phyloP scores from a whole-genome alignment of 176 grass and related monocot species.

The Oryza longistaminata region DNA sequence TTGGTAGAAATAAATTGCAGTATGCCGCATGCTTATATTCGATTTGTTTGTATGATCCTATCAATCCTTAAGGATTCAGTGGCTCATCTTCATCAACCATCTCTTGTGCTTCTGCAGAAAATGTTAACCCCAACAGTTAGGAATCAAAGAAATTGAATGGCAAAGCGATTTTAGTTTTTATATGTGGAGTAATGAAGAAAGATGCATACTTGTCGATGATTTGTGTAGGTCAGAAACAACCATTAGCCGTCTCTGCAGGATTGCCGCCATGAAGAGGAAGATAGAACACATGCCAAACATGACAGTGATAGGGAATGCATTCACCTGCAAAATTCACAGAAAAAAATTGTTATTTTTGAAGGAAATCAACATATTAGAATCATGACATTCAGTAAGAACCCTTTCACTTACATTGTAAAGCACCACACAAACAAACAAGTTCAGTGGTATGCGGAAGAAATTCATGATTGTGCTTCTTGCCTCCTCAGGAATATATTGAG shows the following conservation, averaged over 20 bases:
- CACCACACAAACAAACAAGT: conserved; percentile 91
- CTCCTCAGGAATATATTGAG: conserved; percentile 90
- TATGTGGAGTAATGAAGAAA: background rate
- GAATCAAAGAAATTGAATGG: background rate
- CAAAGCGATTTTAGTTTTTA: background rate
- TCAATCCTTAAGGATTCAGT: conserved; percentile 51
- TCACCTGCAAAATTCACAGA: conserved; percentile 56
- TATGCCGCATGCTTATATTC: conserved; percentile 1
- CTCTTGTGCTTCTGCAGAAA: conserved; percentile 57
- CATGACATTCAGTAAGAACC: background rate
- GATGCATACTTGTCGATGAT: conserved; percentile 55
- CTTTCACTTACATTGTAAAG: conserved; percentile 82
- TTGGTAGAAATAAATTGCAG: conserved; percentile 27
- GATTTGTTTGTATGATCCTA: background rate
- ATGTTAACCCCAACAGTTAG: conserved; percentile 26
- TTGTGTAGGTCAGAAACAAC: conserved; percentile 73
- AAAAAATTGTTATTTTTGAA: background rate
- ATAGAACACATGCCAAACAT: conserved; percentile 99
- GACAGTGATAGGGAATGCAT: conserved; percentile 82
- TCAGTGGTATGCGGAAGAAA: conserved; percentile 88
- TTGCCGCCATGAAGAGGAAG: conserved; percentile 89
- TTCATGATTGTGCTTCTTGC: conserved; percentile 92
- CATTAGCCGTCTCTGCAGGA: conserved; percentile 96
- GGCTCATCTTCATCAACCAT: conserved; percentile 64
- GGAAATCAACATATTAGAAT: background rate